Percentiles rank a stretch among this genome's conserved stretches.
Conservation (phyloP, 2,329 filamentous ascomycete species). For the Xenoacremonium recifei region DNA sequence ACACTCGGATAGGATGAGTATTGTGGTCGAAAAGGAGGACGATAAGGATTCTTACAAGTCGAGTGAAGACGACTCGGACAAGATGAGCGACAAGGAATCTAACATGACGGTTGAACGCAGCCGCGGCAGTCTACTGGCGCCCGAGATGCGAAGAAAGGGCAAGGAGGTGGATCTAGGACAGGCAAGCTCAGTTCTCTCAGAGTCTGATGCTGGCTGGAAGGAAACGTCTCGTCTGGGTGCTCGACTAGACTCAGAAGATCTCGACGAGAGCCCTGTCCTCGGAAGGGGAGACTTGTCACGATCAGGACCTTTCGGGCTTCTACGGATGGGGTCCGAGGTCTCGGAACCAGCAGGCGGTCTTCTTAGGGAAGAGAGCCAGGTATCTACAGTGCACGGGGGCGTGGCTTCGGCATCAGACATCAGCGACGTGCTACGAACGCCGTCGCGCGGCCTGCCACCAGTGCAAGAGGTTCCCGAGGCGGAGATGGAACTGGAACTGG, state of each 20-base stretch:
- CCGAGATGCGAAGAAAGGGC: background rate
- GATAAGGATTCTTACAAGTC: background rate
- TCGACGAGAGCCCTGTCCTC: slow-evolving; percentile 38
- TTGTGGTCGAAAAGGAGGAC: background rate
- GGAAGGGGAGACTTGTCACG: slow-evolving; percentile 27
- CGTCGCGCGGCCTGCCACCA: slow-evolving; percentile 46
- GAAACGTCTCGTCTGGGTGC: slow-evolving; percentile 22
- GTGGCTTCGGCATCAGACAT: slow-evolving; percentile 22
- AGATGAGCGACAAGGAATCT: slow-evolving; percentile 1
- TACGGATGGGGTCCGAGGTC: slow-evolving; percentile 29
- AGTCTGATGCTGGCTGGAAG: slow-evolving; percentile 20
- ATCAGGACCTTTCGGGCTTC: slow-evolving; percentile 23
- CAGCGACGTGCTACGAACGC: slow-evolving; percentile 41
- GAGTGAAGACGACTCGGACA: background rate
- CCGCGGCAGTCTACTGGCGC: background rate
- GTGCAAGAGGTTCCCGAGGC: slow-evolving; percentile 52
- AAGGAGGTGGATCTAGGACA: slow-evolving; percentile 13
- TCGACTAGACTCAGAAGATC: slow-evolving; percentile 24
- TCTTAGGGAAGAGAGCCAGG: slow-evolving; percentile 29
- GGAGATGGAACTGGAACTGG: background rate
- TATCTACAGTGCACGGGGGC: slow-evolving; percentile 18
- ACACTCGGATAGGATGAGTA: background rate
- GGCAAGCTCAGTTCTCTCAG: slow-evolving; percentile 16
- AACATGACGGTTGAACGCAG: background rate
- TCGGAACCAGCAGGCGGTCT: slow-evolving; percentile 29